Conservation (phyloP, 208 protist species). For the Crithidia bombi region DNA sequence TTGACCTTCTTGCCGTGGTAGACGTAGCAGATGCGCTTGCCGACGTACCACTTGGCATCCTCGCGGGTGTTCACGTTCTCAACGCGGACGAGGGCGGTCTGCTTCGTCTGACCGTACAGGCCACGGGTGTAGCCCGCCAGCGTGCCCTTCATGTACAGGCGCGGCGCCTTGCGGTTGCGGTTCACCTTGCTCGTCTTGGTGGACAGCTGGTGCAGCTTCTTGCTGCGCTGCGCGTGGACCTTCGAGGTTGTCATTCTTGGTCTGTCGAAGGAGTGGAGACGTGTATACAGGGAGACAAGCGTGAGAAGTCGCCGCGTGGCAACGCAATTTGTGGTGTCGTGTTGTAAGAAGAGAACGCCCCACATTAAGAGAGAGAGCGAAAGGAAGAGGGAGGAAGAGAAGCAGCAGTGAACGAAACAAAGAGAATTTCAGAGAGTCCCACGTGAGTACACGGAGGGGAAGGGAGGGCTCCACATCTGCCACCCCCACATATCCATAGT, state of each 20-base stretch:
- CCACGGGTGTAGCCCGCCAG: constrained; percentile 90
- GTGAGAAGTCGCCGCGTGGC: too few species aligned
- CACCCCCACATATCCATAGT: too few species aligned
- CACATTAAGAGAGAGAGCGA: too few species aligned
- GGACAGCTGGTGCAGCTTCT: constrained; percentile 89
- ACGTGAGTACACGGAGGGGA: too few species aligned
- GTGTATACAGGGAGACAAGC: background rate
- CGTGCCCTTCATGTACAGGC: constrained; percentile 94
- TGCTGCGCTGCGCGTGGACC: constrained; percentile 86
- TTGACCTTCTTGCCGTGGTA: constrained; percentile 97
- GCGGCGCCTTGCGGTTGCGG: constrained; percentile 83
- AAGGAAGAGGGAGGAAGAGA: too few species aligned
- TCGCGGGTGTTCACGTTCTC: constrained; percentile 97
- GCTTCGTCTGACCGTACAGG: constrained; percentile 93
- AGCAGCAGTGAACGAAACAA: too few species aligned
- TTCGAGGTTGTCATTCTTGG: constrained; percentile 68
- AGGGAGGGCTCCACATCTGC: too few species aligned
- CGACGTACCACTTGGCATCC: constrained; percentile 97
- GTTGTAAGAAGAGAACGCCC: too few species aligned
- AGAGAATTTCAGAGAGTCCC: too few species aligned
- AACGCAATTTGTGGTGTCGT: too few species aligned
- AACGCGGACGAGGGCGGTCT: constrained; percentile 95
- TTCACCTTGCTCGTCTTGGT: constrained; percentile 88
- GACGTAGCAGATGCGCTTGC: constrained; percentile 98
- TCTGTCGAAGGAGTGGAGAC: background rate